Evolutionary conservation across 345 rosid species (phyloP).

Genomic region (Noccaea caerulescens): DNA sequence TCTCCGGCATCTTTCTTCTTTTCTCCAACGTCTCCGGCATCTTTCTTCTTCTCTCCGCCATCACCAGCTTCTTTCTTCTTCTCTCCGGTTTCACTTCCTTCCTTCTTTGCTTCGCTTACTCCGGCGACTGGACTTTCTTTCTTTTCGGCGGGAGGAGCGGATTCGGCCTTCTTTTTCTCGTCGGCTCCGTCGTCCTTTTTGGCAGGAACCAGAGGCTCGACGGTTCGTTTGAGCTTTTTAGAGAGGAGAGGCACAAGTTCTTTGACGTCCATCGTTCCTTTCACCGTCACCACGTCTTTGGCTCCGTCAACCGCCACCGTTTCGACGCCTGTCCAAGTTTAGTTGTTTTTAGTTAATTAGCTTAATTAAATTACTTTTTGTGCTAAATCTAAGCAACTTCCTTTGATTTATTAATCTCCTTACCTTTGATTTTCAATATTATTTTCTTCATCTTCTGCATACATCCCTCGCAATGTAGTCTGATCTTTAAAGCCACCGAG

Average conservation of each 20-base stretch:
- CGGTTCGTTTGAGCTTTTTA: conserved; percentile 60
- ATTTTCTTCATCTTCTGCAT: conserved; percentile 55
- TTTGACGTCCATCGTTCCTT: conserved; percentile 76
- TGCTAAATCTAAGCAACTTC: background rate
- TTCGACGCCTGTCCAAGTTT: conserved; percentile 57
- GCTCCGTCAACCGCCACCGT: conserved; percentile 57
- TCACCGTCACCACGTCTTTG: conserved; percentile 73
- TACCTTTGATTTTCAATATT: conserved; percentile 55
- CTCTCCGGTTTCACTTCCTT: conserved; percentile 38
- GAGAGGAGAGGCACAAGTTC: conserved; percentile 56
- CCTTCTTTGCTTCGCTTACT: conserved; percentile 48
- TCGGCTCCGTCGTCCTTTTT: conserved; percentile 57
- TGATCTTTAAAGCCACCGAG: conserved; percentile 57
- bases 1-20: conserved; percentile 43
- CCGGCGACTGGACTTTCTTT: conserved; percentile 33
- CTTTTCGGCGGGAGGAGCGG: conserved; percentile 41
- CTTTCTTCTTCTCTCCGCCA: conserved; percentile 40
- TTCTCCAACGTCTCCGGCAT: conserved; percentile 38
- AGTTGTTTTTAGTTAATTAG: conserved; percentile 1
- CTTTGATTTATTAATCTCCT: conserved; percentile 13
- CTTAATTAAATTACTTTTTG: background rate
- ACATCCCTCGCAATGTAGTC: conserved; percentile 76
- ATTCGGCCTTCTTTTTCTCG: conserved; percentile 19
- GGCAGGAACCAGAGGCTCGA: conserved; percentile 66
- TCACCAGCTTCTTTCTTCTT: conserved; percentile 57